Base-by-base conservation (phyloP, 2,329 filamentous ascomycete genomes). In the Phialophora macrospora region DNA sequence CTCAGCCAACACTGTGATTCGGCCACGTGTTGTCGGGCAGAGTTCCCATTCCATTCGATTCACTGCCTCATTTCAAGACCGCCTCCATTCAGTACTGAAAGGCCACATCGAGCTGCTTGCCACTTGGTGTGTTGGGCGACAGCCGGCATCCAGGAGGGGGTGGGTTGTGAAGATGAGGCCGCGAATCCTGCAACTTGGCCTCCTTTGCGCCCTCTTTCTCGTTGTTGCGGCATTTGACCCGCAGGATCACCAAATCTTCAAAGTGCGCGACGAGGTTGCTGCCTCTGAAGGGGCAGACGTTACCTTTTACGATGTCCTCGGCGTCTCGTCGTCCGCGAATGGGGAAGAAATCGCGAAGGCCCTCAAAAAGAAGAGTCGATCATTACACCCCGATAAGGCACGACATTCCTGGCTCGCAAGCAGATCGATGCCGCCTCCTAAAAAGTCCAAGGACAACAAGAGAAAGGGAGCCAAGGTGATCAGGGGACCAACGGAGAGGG, bases 161-260 rank as follows among this genome's bases (percentile, higher is more conserved):
- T 61, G 54, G 63, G 64, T 65, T 28, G 48, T 28, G 74, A 87
- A 80, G 72, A 96, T 96, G 92, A 93, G 85, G 85, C 80, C 88
- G 73, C 82, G 86, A 65, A 74, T 79, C 67, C 80, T 88, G 72
- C 80, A 91, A 73, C 84, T 89, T 60, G 74, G 94, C 71, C 83
- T 91, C 77, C 79, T 91, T 77, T 86, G 87, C 80, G 80, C 90
- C 72, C 79, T 92, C 71, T 85, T 85, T 66, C 84, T 87, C 46
- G 79, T 93, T 68, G 86, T 86, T 66, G 85, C 88, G 57, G 91
- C 91, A 55, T 60, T 49, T 52, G 26, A 32, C n/a, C 44, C 95
- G 79, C 92, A 96, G 85, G 95, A 99, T 80, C 92, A 96, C 76
- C 95, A 99, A 81, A 98, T 99, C 81, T 99, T 99, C 83, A 91